Evolutionary conservation across 129 eudicot genomes (phyloP).

Genomic region (Solidago caesia): DNA sequence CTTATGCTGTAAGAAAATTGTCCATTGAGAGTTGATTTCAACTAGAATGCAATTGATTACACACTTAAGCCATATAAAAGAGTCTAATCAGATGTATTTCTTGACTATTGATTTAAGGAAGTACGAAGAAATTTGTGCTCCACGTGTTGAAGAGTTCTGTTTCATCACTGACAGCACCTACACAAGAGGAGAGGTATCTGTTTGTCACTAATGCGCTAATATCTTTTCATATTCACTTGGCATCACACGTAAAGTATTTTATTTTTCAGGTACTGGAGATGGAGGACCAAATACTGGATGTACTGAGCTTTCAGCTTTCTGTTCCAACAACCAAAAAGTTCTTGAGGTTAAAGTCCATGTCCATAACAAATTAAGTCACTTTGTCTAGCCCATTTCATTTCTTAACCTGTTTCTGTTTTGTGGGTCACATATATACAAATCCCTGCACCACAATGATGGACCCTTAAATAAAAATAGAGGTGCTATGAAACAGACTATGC

Average conservation of each 20-base stretch:
- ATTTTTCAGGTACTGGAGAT: constrained; percentile 73
- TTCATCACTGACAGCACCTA: constrained; percentile 88
- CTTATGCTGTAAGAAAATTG: not conserved
- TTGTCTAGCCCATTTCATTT: not conserved
- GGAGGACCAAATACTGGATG: constrained; percentile 73
- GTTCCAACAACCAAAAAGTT: constrained; percentile 82
- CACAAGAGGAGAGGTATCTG: constrained; percentile 69
- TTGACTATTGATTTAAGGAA: constrained; percentile 47
- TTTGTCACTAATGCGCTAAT: not conserved
- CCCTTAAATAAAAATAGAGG: not conserved
- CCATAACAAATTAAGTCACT: not conserved
- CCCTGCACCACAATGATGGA: not conserved
- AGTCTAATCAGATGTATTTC: constrained; percentile 23
- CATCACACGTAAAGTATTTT: not conserved
- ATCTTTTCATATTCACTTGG: not conserved
- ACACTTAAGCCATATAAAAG: constrained; percentile 6
- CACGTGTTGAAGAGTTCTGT: constrained; percentile 84
- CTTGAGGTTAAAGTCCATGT: constrained; percentile 50
- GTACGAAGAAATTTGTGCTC: constrained; percentile 89
- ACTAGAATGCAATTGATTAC: constrained; percentile 6
- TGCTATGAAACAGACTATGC: constrained; percentile 6
- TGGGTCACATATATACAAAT: not conserved
- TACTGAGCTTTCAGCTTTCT: constrained; percentile 60
- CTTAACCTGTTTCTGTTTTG: not conserved
- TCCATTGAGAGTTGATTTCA: constrained; percentile 1